Conservation (phyloP, 2,329 filamentous ascomycete species). For the Aureobasidium sp. region DNA sequence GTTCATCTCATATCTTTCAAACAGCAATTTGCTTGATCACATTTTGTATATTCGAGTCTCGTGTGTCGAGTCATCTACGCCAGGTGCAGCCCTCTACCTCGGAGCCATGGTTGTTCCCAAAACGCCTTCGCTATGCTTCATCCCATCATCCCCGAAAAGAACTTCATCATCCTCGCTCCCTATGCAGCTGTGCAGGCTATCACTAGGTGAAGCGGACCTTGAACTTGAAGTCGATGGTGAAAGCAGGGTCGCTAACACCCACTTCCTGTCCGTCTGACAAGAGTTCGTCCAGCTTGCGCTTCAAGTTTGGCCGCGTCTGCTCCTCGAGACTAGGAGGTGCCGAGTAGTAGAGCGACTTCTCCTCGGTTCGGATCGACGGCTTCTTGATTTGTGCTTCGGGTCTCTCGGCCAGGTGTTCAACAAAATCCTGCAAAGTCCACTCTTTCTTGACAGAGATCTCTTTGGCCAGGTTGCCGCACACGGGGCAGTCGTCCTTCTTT, state of each 20-base stretch:
- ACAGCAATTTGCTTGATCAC: not conserved
- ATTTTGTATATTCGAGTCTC: not conserved
- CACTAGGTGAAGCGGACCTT: conserved; percentile 40
- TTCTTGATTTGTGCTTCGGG: conserved; percentile 92
- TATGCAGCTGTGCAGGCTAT: not conserved
- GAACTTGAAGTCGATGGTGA: conserved; percentile 62
- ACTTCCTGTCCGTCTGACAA: conserved; percentile 78
- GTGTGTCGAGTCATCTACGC: not conserved
- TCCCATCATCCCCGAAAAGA: not conserved
- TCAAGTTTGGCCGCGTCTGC: conserved; percentile 73
- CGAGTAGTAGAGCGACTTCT: conserved; percentile 85
- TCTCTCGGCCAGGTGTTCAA: conserved; percentile 71
- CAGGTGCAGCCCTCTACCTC: not conserved
- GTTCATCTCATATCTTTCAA: not conserved
- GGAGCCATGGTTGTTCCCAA: not conserved
- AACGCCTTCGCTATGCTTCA: conserved; percentile 10
- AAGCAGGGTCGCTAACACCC: conserved; percentile 86
- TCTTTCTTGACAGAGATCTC: conserved; percentile 62
- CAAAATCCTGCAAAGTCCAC: conserved; percentile 69
- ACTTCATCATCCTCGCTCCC: not conserved
- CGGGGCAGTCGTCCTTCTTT: conserved; percentile 88
- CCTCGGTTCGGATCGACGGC: conserved; percentile 71
- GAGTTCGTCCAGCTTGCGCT: conserved; percentile 67
- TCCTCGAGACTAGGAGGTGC: conserved; percentile 72
- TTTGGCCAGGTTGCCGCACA: conserved; percentile 77